Evolutionary conservation across 352 stramenopile species (phyloP).

Genomic region (Globisporangium barbulae): DNA sequence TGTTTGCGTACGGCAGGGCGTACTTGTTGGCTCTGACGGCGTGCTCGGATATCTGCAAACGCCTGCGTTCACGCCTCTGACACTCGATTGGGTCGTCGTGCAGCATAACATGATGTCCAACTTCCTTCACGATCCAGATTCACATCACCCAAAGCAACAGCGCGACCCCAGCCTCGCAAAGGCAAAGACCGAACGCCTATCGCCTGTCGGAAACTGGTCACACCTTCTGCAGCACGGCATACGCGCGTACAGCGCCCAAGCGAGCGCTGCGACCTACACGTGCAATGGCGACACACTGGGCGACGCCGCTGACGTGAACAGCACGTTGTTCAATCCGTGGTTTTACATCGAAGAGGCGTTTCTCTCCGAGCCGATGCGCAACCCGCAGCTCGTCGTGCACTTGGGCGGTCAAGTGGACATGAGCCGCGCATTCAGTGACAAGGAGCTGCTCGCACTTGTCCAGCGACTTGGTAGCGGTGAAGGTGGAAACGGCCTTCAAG

Average conservation of each 20-base stretch:
- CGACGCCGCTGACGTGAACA: constrained; percentile 24
- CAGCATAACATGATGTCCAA: constrained; percentile 32
- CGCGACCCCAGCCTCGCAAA: background rate
- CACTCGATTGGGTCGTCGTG: constrained; percentile 53
- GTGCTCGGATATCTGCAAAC: constrained; percentile 37
- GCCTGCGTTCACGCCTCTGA: constrained; percentile 29
- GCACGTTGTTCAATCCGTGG: constrained; percentile 61
- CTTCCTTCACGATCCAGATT: background rate
- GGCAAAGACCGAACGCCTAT: background rate
- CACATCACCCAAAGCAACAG: background rate
- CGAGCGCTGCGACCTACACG: constrained; percentile 25
- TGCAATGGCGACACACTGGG: constrained; percentile 45
- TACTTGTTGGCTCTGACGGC: constrained; percentile 24
- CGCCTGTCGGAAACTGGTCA: constrained; percentile 24
- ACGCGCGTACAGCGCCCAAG: constrained; percentile 32
- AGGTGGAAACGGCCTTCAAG: background rate
- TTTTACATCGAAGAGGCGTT: constrained; percentile 45
- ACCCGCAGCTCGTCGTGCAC: constrained; percentile 49
- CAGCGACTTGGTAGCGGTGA: constrained; percentile 1
- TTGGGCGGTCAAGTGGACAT: constrained; percentile 65
- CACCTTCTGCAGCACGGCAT: constrained; percentile 34
- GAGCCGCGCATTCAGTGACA: constrained; percentile 33
- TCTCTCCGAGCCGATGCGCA: constrained; percentile 51
- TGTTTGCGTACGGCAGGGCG: constrained; percentile 24
- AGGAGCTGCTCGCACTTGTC: constrained; percentile 36